A percentile compares a stretch with the other conserved stretches of the same genome.
Evolutionary conservation across 1,284 basidiomycete species (phyloP).

Genomic region (Bjerkandera adusta): DNA sequence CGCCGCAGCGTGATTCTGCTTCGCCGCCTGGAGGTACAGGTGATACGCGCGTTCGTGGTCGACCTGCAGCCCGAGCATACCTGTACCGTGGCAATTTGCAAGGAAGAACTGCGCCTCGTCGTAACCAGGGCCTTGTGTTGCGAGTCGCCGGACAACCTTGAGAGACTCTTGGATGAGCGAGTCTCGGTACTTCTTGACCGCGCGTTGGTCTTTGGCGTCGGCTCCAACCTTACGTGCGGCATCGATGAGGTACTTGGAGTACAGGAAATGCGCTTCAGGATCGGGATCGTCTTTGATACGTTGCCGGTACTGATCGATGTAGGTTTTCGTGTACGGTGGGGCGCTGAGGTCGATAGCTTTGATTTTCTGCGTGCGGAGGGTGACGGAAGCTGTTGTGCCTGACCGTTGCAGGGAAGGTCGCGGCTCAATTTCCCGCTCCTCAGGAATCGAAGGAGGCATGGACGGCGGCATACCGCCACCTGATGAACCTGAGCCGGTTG

Average conservation of each 20-base stretch:
- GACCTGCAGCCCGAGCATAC: slow-evolving; percentile 89
- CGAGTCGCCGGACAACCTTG: slow-evolving; percentile 90
- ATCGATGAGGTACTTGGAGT: slow-evolving; percentile 97
- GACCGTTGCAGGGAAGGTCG: slow-evolving; percentile 56
- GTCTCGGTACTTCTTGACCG: slow-evolving; percentile 89
- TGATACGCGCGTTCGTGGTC: slow-evolving; percentile 99
- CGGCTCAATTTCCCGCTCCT: slow-evolving; percentile 47
- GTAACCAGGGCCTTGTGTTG: slow-evolving; percentile 87
- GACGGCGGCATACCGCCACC: slow-evolving; percentile 21
- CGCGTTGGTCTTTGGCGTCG: slow-evolving; percentile 72
- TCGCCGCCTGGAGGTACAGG: slow-evolving; percentile 96
- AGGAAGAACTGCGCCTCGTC: slow-evolving; percentile 99
- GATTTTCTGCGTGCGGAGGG: slow-evolving; percentile 64
- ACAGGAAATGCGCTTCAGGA: slow-evolving; percentile 97
- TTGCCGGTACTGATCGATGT: slow-evolving; percentile 95
- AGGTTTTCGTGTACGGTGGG: slow-evolving; percentile 92
- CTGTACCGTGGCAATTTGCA: slow-evolving; percentile 96
- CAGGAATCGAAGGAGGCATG: slow-evolving; percentile 29
- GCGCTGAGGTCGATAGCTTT: slow-evolving; percentile 85
- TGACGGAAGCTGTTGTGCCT: slow-evolving; percentile 55
- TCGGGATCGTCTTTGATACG: slow-evolving; percentile 98
- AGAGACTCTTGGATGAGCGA: slow-evolving; percentile 85
- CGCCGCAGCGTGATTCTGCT: slow-evolving; percentile 94
- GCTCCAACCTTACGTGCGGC: slow-evolving; percentile 92
- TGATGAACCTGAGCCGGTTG: slow-evolving; percentile 13